phyloP scores from a whole-genome alignment of 106 monocot species.

The Platanthera zijinensis region DNA sequence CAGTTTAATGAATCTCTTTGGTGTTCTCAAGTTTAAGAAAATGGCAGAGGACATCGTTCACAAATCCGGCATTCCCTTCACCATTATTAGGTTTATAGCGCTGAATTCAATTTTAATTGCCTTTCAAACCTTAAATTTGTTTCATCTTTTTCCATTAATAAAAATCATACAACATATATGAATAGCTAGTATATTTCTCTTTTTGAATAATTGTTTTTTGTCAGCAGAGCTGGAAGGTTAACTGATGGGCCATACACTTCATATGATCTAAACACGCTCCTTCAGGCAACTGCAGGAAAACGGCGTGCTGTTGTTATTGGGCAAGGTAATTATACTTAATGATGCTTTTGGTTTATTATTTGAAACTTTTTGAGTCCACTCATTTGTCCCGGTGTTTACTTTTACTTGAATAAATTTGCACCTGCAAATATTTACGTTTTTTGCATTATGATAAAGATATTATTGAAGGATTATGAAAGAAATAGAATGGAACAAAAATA shows the following conservation, averaged over 20 bases:
- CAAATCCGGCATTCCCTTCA: slow-evolving; percentile 75
- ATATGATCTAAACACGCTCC: slow-evolving; percentile 65
- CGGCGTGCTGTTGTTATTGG: slow-evolving; percentile 56
- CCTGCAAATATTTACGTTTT: too few relatives aligned
- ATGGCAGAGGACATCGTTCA: slow-evolving; percentile 92
- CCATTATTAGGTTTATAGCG: slow-evolving; percentile 71
- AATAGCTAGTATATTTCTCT: neutral
- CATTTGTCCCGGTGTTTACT: neutral
- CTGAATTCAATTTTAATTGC: neutral
- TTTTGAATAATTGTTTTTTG: neutral
- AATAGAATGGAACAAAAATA: too few relatives aligned
- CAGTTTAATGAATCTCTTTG: slow-evolving; percentile 97
- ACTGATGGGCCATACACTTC: slow-evolving; percentile 73
- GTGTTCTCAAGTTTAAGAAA: slow-evolving; percentile 95
- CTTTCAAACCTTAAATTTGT: neutral
- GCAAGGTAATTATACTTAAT: slow-evolving; percentile 27
- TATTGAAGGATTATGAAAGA: too few relatives aligned
- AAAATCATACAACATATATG: too few relatives aligned
- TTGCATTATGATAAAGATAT: too few relatives aligned
- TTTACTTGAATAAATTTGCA: too few relatives aligned
- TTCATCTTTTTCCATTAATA: neutral
- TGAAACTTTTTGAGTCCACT: neutral
- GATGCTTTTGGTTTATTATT: neutral
- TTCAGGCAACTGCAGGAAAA: slow-evolving; percentile 60
- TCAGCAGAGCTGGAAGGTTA: slow-evolving; percentile 49